Evolutionary conservation across 129 eudicot species (phyloP), one percentile per base, ranked within the genome.

Genomic region (Tanacetum coccineum): DNA sequence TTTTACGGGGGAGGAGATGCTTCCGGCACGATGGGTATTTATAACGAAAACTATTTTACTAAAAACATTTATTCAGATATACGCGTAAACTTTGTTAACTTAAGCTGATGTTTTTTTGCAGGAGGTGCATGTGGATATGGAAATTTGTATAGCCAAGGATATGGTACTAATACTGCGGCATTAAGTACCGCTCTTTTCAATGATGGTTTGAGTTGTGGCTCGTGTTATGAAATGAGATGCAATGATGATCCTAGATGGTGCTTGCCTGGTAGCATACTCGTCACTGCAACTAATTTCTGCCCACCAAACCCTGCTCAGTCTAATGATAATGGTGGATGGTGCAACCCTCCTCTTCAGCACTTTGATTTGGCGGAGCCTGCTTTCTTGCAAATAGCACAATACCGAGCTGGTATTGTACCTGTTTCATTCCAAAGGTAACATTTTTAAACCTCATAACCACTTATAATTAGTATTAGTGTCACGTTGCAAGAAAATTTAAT

Each of bases 91-190:
- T 13, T 6, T 51, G 52, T 51, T 67, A 28, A 66, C 14, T 76
- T 28, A 25, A 46, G 36, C 15, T 67, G 51, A 21, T 65, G 42
- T 55, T 64, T 18, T 22, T 22, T 19, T 79, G 77, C 73, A 89
- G 96, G 96, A 13, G 96, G 96, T 62, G 96, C 96, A 55, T 89
- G 96, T 73, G 96, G 96, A 3, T 89, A 89, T 68, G 96, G 96
- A 4, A 86, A 89, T 59, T 68, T 89, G 75, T 89, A 88, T 76
- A 88, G 89, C 75, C 83, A 80, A 59, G 96, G 96, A 47, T 88
- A 88, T 13, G 93, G 93, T 45, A 85, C 93, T 2, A 88, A 79
- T 59, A 88, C 96, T 3, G 96, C 96, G 1, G 96, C 96, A 10
- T 78, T 88, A 22, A 88, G 96, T 59, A 88, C 96, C 1, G 87